A percentile compares a stretch with the other conserved stretches of the same genome.
These are phyloP conservation scores for Colletotrichum lindemuthianum DNA, from an alignment of 2,329 filamentous ascomycete genomes.

Conservation along the genomic window DNA sequence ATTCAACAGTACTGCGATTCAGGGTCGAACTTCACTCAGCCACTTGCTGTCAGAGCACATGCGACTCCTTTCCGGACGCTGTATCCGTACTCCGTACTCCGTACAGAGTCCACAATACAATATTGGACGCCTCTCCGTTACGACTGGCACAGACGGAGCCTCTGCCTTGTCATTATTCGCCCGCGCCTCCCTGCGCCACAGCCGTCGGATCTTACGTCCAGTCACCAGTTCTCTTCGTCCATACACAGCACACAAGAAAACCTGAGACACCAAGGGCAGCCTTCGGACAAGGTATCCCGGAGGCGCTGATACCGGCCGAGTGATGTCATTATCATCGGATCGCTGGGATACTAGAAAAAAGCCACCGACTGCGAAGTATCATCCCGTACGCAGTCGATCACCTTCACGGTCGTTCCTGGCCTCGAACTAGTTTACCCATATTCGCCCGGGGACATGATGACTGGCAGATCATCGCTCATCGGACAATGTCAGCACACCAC, in stretches of 20 bases:
- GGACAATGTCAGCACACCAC: background rate
- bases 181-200: slow-evolving; percentile 13
- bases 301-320: slow-evolving; percentile 24
- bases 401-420: background rate
- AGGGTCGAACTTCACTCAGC: too few relatives aligned
- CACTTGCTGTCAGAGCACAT: too few relatives aligned
- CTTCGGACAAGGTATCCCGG: slow-evolving; percentile 24
- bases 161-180: too few relatives aligned
- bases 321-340: slow-evolving; percentile 37
- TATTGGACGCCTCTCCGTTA: too few relatives aligned
- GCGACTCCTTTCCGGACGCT: too few relatives aligned
- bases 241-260: slow-evolving; percentile 8
- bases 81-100: too few relatives aligned
- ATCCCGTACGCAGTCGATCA: background rate
- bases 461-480: slow-evolving; percentile 11
- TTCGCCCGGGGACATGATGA: slow-evolving; percentile 12
- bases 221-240: slow-evolving; percentile 15
- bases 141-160: too few relatives aligned
- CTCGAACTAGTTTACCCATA: too few relatives aligned
- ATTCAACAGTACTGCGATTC: too few relatives aligned
- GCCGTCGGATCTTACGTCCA: slow-evolving; percentile 19
- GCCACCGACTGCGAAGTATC: background rate
- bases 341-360: slow-evolving; percentile 12
- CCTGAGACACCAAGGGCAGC: slow-evolving; percentile 25
- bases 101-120: too few relatives aligned